Evolutionary conservation across 169 alveolate species (phyloP).

Genomic region (Miamiensis avidus): DNA sequence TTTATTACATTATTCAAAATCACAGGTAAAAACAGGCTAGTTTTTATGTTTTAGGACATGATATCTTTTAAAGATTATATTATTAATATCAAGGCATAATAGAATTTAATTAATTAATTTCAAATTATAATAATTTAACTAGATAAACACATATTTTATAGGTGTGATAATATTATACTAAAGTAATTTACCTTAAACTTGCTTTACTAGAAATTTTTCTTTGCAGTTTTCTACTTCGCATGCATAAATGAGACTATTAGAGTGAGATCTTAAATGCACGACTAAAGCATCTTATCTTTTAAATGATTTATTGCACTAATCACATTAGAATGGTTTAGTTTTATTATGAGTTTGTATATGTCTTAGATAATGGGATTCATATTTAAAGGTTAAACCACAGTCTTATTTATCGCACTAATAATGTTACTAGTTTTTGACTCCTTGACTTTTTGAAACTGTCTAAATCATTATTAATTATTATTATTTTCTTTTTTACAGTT

Average conservation of each 20-base stretch:
- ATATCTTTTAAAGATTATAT: too few relatives aligned
- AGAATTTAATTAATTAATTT: too few relatives aligned
- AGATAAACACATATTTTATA: too few relatives aligned
- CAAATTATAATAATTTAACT: too few relatives aligned
- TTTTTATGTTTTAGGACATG: background rate
- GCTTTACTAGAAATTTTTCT: background rate
- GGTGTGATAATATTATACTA: too few relatives aligned
- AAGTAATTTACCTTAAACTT: background rate
- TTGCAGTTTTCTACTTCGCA: background rate
- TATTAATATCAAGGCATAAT: too few relatives aligned
- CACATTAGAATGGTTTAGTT: background rate
- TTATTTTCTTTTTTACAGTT: background rate
- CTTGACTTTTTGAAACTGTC: background rate
- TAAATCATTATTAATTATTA: too few relatives aligned
- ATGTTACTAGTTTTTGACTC: background rate
- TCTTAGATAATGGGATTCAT: background rate
- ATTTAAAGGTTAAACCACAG: background rate
- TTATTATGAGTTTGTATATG: background rate
- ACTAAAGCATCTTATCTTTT: background rate
- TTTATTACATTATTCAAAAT: background rate
- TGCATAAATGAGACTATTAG: background rate
- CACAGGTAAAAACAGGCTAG: background rate
- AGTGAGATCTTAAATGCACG: background rate
- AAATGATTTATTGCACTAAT: background rate
- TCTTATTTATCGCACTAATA: background rate